Conservation (phyloP, 78 protist genomes). For the Pigoraptor vietnamica region DNA sequence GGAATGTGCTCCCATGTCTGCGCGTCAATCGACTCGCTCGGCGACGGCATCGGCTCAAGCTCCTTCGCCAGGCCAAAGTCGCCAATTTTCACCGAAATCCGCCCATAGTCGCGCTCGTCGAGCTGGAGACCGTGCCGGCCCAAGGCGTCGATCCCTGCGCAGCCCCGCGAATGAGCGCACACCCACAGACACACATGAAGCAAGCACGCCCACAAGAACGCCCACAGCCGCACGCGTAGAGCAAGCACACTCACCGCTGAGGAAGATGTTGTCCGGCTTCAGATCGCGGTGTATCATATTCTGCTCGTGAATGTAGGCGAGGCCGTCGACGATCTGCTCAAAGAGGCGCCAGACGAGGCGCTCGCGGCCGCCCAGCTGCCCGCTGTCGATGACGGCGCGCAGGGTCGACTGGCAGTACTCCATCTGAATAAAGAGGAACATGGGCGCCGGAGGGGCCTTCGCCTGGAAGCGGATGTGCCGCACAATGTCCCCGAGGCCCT, state of each 20-base stretch:
- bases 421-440: background rate
- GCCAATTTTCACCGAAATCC: constrained; percentile 56
- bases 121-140: background rate
- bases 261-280: constrained; percentile 44
- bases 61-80: constrained; percentile 72
- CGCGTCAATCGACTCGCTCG: background rate
- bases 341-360: background rate
- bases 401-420: background rate
- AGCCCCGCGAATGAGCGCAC: background rate
- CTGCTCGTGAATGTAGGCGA: constrained; percentile 13
- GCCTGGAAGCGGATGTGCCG: background rate
- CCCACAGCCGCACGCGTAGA: background rate
- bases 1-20: background rate
- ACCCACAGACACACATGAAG: no score
- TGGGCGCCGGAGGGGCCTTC: background rate
- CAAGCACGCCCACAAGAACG: no score
- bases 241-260: constrained; percentile 6
- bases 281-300: constrained; percentile 36
- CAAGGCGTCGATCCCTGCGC: background rate
- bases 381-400: background rate
- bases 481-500: background rate
- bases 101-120: background rate
- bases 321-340: constrained; percentile 46
- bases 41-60: background rate
- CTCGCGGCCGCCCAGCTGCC: background rate